phyloP scores from a whole-genome alignment of 1,284 basidiomycete genomes.

The Tylopilus sp. region DNA sequence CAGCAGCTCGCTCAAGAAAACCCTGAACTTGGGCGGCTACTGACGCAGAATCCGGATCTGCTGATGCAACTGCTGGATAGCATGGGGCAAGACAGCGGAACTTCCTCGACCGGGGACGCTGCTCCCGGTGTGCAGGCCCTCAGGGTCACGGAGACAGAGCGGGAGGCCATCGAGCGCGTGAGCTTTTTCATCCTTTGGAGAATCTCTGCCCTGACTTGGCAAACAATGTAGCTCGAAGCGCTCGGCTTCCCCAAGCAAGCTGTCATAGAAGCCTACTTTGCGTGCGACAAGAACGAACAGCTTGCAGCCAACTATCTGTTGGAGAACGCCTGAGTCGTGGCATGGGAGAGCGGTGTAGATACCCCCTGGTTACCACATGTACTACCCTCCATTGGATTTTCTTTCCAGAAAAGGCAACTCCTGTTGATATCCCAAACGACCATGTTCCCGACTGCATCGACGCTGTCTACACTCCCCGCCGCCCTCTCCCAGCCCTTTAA shows the following conservation, averaged over 20 bases:
- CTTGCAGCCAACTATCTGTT: conserved; percentile 7
- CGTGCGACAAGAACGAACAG: conserved; percentile 10
- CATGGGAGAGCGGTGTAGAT: too few relatives aligned
- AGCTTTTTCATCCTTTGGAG: background rate
- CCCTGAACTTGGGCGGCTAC: conserved; percentile 1
- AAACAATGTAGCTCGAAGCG: conserved; percentile 1
- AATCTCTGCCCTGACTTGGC: background rate
- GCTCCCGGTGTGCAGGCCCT: background rate
- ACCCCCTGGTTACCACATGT: too few relatives aligned
- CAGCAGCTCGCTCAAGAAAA: conserved; percentile 3
- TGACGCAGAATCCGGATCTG: conserved; percentile 8
- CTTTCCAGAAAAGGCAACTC: conserved; percentile 11
- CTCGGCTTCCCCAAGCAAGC: conserved; percentile 7
- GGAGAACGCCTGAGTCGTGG: conserved; percentile 1
- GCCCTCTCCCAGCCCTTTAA: conserved; percentile 66
- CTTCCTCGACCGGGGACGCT: too few relatives aligned
- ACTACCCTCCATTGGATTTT: too few relatives aligned
- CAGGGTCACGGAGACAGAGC: background rate
- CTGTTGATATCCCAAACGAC: background rate
- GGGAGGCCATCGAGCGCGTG: conserved; percentile 2
- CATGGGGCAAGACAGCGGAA: background rate
- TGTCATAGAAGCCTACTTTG: conserved; percentile 7
- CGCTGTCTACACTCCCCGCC: conserved; percentile 27
- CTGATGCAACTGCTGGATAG: conserved; percentile 1
- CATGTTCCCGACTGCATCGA: conserved; percentile 26